These are phyloP conservation scores for Geotrichum candidum DNA, from an alignment of 1,139 yeast species.

Conservation along the genomic window DNA sequence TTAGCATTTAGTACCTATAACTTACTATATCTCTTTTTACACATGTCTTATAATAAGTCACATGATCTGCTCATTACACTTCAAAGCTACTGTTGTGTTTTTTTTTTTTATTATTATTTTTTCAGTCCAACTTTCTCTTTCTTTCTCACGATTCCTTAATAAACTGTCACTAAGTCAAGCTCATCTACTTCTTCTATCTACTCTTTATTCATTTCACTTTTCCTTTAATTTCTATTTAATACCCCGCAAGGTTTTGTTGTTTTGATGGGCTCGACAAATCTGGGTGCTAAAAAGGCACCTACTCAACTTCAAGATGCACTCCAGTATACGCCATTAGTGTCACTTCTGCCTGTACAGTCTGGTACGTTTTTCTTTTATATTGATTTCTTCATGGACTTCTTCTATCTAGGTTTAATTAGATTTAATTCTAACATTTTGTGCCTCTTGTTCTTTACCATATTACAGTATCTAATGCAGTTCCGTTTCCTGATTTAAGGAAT, in stretches of 20 bases:
- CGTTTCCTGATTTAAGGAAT: constrained; percentile 9
- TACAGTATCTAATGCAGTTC: constrained; percentile 9
- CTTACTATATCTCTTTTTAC: not conserved
- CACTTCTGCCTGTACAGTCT: constrained; percentile 18
- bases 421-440: not conserved
- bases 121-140: not conserved
- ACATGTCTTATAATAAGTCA: not conserved
- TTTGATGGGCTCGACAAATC: constrained; percentile 3
- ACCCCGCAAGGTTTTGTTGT: not conserved
- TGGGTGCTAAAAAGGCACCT: constrained; percentile 14
- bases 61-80: not conserved
- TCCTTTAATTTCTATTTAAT: not conserved
- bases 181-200: not conserved
- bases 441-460: not conserved
- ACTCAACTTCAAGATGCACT: constrained; percentile 16
- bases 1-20: not conserved
- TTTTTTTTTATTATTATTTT: not conserved
- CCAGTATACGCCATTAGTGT: constrained; percentile 18
- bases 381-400: not conserved
- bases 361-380: constrained; percentile 5
- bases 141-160: not conserved
- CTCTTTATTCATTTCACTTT: not conserved
- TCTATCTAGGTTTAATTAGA: too few relatives aligned
- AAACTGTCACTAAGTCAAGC: not conserved
- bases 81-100: not conserved